Evolutionary conservation across 768 basidiomycete species (phyloP), one percentile per base, ranked within the genome.

Genomic region (Sporobolomyces phaffii): DNA sequence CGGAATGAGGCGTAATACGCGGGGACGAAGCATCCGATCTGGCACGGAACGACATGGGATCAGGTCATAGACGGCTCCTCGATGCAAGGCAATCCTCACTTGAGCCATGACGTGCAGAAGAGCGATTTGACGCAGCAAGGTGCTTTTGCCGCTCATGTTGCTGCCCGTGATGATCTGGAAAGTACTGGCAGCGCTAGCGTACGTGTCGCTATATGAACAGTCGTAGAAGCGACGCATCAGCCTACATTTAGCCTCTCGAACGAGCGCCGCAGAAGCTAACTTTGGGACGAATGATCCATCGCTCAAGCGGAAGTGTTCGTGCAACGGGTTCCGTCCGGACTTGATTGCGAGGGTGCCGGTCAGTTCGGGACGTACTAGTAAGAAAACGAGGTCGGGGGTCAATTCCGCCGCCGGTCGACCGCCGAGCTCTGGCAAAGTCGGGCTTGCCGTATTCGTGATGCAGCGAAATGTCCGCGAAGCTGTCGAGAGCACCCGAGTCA

Each of bases 1-100:
- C 86, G 82, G 76, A 98, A 91, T 74, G 88, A 91, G 8, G 90
- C 91, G 76, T 93, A 98, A 76, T 90, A 87, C 0, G 91, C 91
- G 1, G 96, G 91, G 7, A 99, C 89, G 60, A 61, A 75, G 52
- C 58, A 70, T 17, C 75, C 73, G 59, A 74, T 70, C 65, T 64
- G 60, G 7, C 9, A 3, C 3, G 7, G 33, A 31, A 13, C 26
- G 8, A 13, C 7, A 13, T n/a, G 1, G 8, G 38, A 13, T 18
- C 34, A 61, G 43, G 5, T 26, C n/a, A n/a, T n/a, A n/a, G n/a
- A n/a, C n/a, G n/a, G n/a, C n/a, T n/a, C n/a, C n/a, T n/a, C n/a
- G n/a, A n/a, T n/a, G n/a, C n/a, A n/a, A n/a, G n/a, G n/a, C n/a
- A 34, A 33, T 15, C 11, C 92, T 89, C 66, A 86, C 86, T 85